Evolutionary conservation across 495 filamentous ascomycete species (phyloP), one percentile per base, ranked within the genome.

Genomic region (Neurospora sp.): DNA sequence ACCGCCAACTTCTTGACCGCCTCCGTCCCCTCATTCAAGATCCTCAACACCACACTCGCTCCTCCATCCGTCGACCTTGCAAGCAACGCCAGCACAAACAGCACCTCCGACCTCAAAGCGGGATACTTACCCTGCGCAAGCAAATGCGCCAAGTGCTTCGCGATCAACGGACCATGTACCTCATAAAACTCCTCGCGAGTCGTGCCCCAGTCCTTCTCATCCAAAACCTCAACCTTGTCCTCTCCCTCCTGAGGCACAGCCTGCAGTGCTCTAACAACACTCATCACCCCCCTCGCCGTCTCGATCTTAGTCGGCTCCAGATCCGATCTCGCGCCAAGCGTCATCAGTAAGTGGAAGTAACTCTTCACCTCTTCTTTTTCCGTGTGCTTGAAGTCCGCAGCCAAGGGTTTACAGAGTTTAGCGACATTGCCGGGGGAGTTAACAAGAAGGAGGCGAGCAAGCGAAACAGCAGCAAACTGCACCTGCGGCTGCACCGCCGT

Each of bases 81-180:
- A 87, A 95, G 91, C 39, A 94, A 82, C 4, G 92, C 92, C 18
- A 94, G 82, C 4, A 90, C 89, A 78, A 94, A 93, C 83, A 91
- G 89, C 0, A 89, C 89, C 78, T 96, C 92, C 73, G 89, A 89
- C 10, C 90, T 85, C 18, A 95, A 84, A 31, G 90, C 85, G 1
- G 91, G 90, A 84, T 90, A 94, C 76, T 90, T 90, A 4, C 83
- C 84, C 73, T 94, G 92, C 7, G 85, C 86, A 42, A 91, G 83
- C 81, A 94, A 90, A 69, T 85, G 85, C 72, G 85, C 81, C 5
- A 96, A 77, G 7, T 89, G 86, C 37, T 84, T 79, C 4, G 85
- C 80, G 37, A 94, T 76, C 54, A 48, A 35, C 11, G 84, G 81
- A 4, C 79, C 75, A 66, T 91, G 86, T 31, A 84, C 74, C 4